Evolutionary conservation across 768 basidiomycete genomes (phyloP), one percentile per base, ranked within the genome.

Genomic region (Lanmaoa pseudosensibilis): DNA sequence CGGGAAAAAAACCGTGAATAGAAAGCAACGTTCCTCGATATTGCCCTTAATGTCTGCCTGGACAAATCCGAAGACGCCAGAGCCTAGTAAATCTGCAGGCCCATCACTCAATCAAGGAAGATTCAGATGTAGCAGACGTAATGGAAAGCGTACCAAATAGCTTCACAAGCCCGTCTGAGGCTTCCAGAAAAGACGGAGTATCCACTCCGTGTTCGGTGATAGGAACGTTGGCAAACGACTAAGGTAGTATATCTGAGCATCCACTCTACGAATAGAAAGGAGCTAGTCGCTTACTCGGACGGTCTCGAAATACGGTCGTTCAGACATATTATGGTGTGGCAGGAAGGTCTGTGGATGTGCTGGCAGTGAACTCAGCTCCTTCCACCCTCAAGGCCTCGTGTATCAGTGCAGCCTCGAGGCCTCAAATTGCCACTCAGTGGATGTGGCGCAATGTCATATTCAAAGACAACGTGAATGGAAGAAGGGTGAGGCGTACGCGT

Each of bases 201-300:
- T 94, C 86, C 49, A 98, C 84, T 15, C 95, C 94, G 5, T 78
- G 74, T 43, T 83, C 78, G n/a, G 83, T 84, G 62, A 90, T 77
- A 16, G 85, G 81, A 39, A 98, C 91, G 59, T 96, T 90, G 64
- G 82, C 84, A 72, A 91, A 98, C 11, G 92, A 94, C 94, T 97
- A 27, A 52, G 16, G 47, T 33, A 43, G 44, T 40, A 40, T 59
- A 54, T 49, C 49, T 54, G 10, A 61, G 49, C 43, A 11, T 41
- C 46, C 33, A 19, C 47, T 46, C 47, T 21, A n/a, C 3, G 25
- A 18, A 45, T 18, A 23, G 23, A 47, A 44, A 53, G n/a, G 46
- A 50, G 40, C 30, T 25, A 47, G 48, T 56, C 21, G 34, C 74
- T 57, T 65, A 86, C 86, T 75, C 83, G 86, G 53, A 85, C 83